phyloP scores from a whole-genome alignment of 768 basidiomycete genomes.

The Lactarius evosmus region DNA sequence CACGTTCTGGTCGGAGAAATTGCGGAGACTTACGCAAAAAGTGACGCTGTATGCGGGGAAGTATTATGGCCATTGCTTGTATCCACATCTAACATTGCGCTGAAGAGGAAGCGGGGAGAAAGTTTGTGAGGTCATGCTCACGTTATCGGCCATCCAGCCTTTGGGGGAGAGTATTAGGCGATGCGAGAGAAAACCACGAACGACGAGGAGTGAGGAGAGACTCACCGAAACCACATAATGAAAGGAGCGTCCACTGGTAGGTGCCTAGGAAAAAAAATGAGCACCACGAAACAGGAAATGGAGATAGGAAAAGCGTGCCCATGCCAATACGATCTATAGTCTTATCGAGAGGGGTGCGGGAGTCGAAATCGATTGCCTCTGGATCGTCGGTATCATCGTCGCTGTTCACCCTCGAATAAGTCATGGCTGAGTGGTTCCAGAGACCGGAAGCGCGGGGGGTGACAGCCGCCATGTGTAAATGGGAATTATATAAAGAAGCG shows the following conservation, averaged over 20 bases:
- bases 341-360: constrained; percentile 58
- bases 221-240: constrained; percentile 87
- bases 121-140: constrained; percentile 36
- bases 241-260: constrained; percentile 80
- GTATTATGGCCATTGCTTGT: constrained; percentile 84
- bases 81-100: constrained; percentile 75
- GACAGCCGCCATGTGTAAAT: constrained; percentile 30
- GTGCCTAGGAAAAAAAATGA: constrained; percentile 40
- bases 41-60: constrained; percentile 95
- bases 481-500: constrained; percentile 10
- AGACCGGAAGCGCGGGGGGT: constrained; percentile 49
- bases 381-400: constrained; percentile 34
- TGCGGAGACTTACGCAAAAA: constrained; percentile 56
- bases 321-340: constrained; percentile 91
- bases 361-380: constrained; percentile 33
- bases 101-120: constrained; percentile 2
- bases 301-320: constrained; percentile 46
- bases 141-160: constrained; percentile 96
- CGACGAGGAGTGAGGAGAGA: constrained; percentile 16
- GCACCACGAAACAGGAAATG: background rate
- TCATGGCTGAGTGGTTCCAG: constrained; percentile 43
- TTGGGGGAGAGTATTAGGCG: constrained; percentile 1
- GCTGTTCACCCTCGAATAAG: constrained; percentile 37
- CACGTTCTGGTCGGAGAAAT: constrained; percentile 1
- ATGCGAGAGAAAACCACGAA: background rate